These are phyloP conservation scores for Epichloe bromicola DNA, from an alignment of 2,329 filamentous ascomycete genomes.

Conservation along the genomic window DNA sequence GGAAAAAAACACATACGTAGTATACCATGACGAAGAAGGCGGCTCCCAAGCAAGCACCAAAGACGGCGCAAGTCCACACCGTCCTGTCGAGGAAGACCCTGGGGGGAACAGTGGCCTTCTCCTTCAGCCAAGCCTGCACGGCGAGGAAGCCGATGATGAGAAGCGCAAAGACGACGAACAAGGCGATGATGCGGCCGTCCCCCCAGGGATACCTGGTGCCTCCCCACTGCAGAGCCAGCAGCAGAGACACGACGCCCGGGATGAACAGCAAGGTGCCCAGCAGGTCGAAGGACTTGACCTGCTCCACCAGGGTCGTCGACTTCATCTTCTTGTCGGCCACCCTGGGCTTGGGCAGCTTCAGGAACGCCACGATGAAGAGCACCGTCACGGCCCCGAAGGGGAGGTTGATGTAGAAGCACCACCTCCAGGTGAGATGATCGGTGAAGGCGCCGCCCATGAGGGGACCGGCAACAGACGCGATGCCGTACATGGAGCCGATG, in stretches of 20 bases:
- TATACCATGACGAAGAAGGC: constrained; percentile 7
- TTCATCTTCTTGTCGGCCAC: constrained; percentile 10
- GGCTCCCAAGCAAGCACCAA: constrained; percentile 12
- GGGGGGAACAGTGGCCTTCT: constrained; percentile 6
- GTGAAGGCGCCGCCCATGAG: constrained; percentile 24
- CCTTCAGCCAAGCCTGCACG: constrained; percentile 20
- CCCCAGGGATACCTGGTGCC: constrained; percentile 21
- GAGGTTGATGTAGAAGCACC: constrained; percentile 29
- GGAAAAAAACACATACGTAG: constrained; percentile 6
- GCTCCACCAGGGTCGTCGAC: neutral
- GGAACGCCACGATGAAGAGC: constrained; percentile 17
- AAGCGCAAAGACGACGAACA: constrained; percentile 6
- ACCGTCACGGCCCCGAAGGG: constrained; percentile 23
- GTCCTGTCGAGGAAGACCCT: constrained; percentile 8
- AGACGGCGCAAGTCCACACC: constrained; percentile 16
- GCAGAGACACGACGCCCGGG: constrained; percentile 29
- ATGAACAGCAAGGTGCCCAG: constrained; percentile 19
- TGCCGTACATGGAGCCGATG: constrained; percentile 29
- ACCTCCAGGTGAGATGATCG: constrained; percentile 23
- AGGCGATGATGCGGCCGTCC: constrained; percentile 6
- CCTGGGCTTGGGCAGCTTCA: constrained; percentile 4
- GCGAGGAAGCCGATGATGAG: constrained; percentile 15
- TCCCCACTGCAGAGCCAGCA: constrained; percentile 39
- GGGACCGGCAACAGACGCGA: constrained; percentile 26
- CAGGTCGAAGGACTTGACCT: constrained; percentile 8